phyloP scores from a whole-genome alignment of 208 protist genomes.

The Acanthamoeba rhysodes region DNA sequence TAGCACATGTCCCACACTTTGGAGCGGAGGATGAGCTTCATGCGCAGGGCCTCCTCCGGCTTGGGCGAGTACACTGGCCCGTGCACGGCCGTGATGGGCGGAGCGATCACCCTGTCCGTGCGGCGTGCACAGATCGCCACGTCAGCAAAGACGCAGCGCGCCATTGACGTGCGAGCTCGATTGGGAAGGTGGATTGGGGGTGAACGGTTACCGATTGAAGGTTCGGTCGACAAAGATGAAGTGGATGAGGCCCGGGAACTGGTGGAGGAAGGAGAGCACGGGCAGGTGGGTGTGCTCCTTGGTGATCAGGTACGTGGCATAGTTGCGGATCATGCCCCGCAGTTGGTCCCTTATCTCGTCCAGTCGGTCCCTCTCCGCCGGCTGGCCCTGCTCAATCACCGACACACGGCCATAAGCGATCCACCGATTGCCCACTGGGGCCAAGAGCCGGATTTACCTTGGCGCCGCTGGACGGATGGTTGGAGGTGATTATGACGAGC shows the following conservation, averaged over 20 bases:
- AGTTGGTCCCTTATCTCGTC: conserved; percentile 28
- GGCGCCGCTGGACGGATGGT: conserved; percentile 17
- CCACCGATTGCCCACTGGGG: too few species aligned
- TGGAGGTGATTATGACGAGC: conserved; percentile 40
- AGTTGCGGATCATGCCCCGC: conserved; percentile 57
- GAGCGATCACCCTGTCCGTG: conserved; percentile 67
- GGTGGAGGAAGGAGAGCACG: conserved; percentile 73
- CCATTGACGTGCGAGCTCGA: neutral
- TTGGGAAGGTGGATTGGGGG: neutral
- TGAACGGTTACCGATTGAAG: conserved; percentile 64
- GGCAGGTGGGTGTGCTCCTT: conserved; percentile 74
- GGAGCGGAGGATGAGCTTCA: conserved; percentile 58
- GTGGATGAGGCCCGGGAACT: conserved; percentile 80
- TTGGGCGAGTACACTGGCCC: neutral
- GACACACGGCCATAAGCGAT: too few species aligned
- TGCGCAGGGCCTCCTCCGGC: conserved; percentile 18
- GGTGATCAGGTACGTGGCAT: conserved; percentile 70
- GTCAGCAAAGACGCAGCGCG: too few species aligned
- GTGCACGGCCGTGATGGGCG: conserved; percentile 74
- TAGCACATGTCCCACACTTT: conserved; percentile 79
- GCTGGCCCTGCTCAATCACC: neutral
- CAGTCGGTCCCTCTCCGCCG: neutral
- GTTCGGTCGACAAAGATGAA: conserved; percentile 79
- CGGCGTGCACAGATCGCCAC: too few species aligned
- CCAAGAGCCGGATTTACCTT: neutral